A percentile compares a stretch with the other conserved stretches of the same genome.
Conservation (phyloP, 2,329 filamentous ascomycete genomes). For the Neocatenulostroma microsporum region DNA sequence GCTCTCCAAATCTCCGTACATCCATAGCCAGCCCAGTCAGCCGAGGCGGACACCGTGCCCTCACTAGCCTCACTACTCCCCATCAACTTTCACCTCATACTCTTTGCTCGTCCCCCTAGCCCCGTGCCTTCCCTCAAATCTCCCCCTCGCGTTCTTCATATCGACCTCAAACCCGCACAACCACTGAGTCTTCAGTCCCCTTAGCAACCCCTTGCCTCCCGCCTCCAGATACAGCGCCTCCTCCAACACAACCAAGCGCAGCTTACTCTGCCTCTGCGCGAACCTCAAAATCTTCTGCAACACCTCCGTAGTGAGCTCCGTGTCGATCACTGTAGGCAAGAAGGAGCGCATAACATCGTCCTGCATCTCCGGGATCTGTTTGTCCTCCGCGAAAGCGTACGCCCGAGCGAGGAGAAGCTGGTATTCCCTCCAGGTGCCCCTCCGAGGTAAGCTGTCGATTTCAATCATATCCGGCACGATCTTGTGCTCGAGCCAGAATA, state of each 20-base stretch:
- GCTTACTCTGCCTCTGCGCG: neutral
- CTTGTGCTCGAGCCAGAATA: constrained; percentile 2
- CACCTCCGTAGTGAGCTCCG: neutral
- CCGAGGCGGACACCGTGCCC: too few relatives aligned
- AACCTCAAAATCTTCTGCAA: neutral
- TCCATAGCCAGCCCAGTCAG: too few relatives aligned
- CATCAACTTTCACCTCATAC: too few relatives aligned
- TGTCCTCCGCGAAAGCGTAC: constrained; percentile 2
- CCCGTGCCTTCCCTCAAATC: too few relatives aligned
- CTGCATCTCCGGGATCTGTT: constrained; percentile 2
- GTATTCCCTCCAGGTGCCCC: neutral
- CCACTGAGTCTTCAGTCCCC: too few relatives aligned
- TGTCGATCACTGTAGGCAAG: neutral
- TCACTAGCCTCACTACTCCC: too few relatives aligned
- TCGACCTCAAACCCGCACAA: too few relatives aligned
- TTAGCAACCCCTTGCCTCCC: neutral
- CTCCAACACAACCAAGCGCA: neutral
- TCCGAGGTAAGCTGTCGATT: neutral
- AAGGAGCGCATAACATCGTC: constrained; percentile 1
- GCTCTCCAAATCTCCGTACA: too few relatives aligned
- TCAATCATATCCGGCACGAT: neutral
- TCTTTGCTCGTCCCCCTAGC: too few relatives aligned
- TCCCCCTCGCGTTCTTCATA: too few relatives aligned
- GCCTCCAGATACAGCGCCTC: neutral
- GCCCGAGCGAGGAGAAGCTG: neutral